A percentile compares a stretch with the other conserved stretches of the same genome.
Evolutionary conservation across 441 rosid genomes (phyloP).

Genomic region (Kokia cookei): DNA sequence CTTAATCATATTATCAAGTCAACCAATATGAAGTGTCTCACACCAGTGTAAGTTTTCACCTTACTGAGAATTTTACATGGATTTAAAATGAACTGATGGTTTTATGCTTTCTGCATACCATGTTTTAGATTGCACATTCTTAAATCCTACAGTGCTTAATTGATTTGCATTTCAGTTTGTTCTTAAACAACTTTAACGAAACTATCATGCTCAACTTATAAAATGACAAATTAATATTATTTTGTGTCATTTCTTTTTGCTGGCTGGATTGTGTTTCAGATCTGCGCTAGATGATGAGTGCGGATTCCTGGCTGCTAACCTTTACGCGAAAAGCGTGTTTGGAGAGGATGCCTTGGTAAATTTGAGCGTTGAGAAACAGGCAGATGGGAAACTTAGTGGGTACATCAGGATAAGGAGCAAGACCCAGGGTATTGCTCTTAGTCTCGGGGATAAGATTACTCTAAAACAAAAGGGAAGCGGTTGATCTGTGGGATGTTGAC

Average conservation of each 20-base stretch:
- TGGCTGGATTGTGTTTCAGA: conserved; percentile 33
- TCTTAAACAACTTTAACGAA: not conserved
- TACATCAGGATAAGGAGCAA: conserved; percentile 92
- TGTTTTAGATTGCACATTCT: not conserved
- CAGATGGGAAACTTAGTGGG: conserved; percentile 71
- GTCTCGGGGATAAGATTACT: conserved; percentile 92
- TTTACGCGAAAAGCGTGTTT: conserved; percentile 89
- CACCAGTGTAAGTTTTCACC: conserved; percentile 59
- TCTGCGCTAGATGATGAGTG: conserved; percentile 85
- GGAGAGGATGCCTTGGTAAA: conserved; percentile 91
- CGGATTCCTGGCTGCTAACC: conserved; percentile 83
- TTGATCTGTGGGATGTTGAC: conserved; percentile 14
- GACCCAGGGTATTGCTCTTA: conserved; percentile 95
- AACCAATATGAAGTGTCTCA: conserved; percentile 91
- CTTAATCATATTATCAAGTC: conserved; percentile 79
- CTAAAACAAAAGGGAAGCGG: conserved; percentile 81
- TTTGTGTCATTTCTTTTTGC: not conserved
- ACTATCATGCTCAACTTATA: not conserved
- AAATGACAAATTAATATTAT: not conserved
- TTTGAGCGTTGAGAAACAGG: conserved; percentile 76
- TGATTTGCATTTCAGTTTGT: not conserved
- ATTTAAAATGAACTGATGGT: not conserved
- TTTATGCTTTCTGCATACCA: not conserved
- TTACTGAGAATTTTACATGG: not conserved
- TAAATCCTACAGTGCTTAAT: not conserved